These are phyloP conservation scores for Chenopodium suecicum DNA, from an alignment of 148 eudicot genomes.

Conservation along the genomic window DNA sequence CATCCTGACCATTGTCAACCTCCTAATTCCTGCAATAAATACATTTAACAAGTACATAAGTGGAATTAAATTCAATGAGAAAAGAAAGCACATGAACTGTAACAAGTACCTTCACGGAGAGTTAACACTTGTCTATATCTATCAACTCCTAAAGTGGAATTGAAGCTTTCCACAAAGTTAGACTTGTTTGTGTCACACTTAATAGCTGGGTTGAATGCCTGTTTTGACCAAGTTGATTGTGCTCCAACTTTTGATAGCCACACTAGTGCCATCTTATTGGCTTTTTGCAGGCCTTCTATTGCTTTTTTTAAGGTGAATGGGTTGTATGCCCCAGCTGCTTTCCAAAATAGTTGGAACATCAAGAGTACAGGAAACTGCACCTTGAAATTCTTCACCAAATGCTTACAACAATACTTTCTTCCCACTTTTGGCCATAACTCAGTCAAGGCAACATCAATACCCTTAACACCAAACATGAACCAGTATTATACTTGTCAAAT, in stretches of 20 bases:
- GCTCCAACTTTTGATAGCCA: neutral
- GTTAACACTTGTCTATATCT: neutral
- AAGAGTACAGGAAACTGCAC: neutral
- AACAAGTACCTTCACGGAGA: neutral
- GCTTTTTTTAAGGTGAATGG: neutral
- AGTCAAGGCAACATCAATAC: too few species aligned
- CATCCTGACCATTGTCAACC: too few species aligned
- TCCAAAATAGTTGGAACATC: neutral
- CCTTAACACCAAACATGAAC: too few species aligned
- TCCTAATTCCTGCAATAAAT: too few species aligned
- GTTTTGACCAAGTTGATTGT: neutral
- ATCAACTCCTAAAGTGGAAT: neutral
- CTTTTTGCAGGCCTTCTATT: neutral
- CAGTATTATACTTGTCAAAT: too few species aligned
- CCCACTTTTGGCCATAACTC: too few species aligned
- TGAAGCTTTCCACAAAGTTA: neutral
- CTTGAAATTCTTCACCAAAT: neutral
- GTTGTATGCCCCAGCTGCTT: neutral
- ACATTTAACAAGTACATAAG: too few species aligned
- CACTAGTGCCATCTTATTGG: neutral
- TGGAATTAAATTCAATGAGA: too few species aligned
- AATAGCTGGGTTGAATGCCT: neutral
- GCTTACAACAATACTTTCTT: neutral
- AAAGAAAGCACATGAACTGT: too few species aligned
- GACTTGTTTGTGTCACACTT: neutral